Evolutionary conservation across 1,284 basidiomycete genomes (phyloP), one percentile per base, ranked within the genome.

Genomic region (Mrakiaceae sp.): DNA sequence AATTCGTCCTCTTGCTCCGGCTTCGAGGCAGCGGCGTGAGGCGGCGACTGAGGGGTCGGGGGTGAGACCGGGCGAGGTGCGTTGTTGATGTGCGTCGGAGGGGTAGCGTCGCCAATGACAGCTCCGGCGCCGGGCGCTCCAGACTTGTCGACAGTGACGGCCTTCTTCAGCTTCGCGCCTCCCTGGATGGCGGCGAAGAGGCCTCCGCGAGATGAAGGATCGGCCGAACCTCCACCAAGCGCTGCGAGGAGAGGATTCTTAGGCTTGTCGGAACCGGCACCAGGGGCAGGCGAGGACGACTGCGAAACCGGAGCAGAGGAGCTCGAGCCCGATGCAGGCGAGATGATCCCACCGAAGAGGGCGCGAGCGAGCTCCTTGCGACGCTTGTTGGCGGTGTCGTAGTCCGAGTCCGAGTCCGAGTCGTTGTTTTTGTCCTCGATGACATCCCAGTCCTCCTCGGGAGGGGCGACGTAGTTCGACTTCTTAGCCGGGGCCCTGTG

Each of bases 71-170:
- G 74, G 51, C 79, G 76, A 44, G 83, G 78, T 4, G 74, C 76
- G 57, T 76, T 73, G 69, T 75, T 83, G 72, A 88, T 86, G 72
- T 91, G 88, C 0, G 78, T 66, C 2, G 89, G 87, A n/a, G 90
- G 86, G 2, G 83, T 83, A 56, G 75, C 74, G 67, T 90, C 88
- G 46, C 87, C 78, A 10, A 98, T 72, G 6, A 96, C 88, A 61
- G 78, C 83, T 3, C 94, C 93, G 11, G 86, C 81, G 1, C 85
- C 78, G 0, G 81, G 74, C 5, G 87, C 83, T 0, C 75, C 83
- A 69, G 88, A 91, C 68, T 87, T 86, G 73, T 98, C 95, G 64
- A 87, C 83, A 1, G 94, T 98, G 68, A 84, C 81, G 0, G 90
- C 78, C 76, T 91, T 91, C 66, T 82, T 83, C 67, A 98, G 78